Conservation (phyloP, 2,329 filamentous ascomycete genomes). For the Tricladium varicosporioides region DNA sequence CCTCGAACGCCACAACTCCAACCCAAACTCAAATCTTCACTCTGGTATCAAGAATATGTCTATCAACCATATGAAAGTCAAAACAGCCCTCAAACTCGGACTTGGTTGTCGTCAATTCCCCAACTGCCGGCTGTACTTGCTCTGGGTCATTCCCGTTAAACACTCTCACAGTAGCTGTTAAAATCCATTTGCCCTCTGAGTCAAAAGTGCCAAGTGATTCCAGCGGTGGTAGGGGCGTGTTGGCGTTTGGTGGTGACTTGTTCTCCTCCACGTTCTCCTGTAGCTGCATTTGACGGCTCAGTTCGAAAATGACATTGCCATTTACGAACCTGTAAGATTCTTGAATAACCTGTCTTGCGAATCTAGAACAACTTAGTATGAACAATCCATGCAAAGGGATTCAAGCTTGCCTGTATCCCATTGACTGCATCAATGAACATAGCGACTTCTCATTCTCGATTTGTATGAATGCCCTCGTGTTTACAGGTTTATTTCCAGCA, state of each 20-base stretch:
- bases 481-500: slow-evolving; percentile 24
- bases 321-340: slow-evolving; percentile 29
- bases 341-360: slow-evolving; percentile 26
- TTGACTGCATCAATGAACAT: slow-evolving; percentile 48
- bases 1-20: not conserved
- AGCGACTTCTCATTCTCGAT: slow-evolving; percentile 41
- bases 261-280: slow-evolving; percentile 24
- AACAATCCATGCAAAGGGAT: slow-evolving; percentile 4
- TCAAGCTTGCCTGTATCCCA: slow-evolving; percentile 48
- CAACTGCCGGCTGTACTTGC: slow-evolving; percentile 53
- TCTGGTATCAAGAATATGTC: slow-evolving; percentile 53
- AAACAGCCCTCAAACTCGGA: slow-evolving; percentile 51
- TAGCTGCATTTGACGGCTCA: slow-evolving; percentile 27
- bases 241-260: slow-evolving; percentile 28
- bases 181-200: slow-evolving; percentile 50
- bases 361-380: slow-evolving; percentile 19
- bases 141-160: slow-evolving; percentile 53
- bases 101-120: slow-evolving; percentile 47
- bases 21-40: slow-evolving; percentile 25
- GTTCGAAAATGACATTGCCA: slow-evolving; percentile 28
- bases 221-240: slow-evolving; percentile 43
- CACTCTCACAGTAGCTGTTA: slow-evolving; percentile 53
- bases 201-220: slow-evolving; percentile 48
- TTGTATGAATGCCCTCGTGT: slow-evolving; percentile 28
- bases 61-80: slow-evolving; percentile 50